Base-by-base conservation (phyloP, 768 basidiomycete species). In the Sutorius australiensis region DNA sequence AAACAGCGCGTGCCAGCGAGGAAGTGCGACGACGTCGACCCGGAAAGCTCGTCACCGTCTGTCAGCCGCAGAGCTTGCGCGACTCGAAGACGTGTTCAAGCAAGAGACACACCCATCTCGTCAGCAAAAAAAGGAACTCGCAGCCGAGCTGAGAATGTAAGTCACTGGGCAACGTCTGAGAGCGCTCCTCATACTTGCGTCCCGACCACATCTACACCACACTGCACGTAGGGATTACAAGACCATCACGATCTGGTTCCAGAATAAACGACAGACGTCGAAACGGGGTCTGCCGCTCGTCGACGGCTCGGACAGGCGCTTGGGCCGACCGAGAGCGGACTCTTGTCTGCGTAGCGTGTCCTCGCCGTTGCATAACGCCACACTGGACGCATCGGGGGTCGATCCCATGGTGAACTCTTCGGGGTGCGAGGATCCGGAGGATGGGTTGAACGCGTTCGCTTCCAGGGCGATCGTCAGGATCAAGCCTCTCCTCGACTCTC, bases 231-330 rank as follows among this genome's bases (percentile, higher is more conserved):
- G 77, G 66, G 72, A 76, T 34, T 62, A 75, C 62, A 78, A 77
- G 65, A 71, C 75, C 11, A 57, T 78, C 55, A 77, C 86, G n/a
- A 84, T 89, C 37, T 90, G 87, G 87, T 89, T 89, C 66, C 87
- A 90, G 70, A 90, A 90, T 67, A 87, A 83, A 69, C 83, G 87
- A 14, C 86, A 89, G 61, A 83, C 68, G 33, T 51, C 72, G 44
- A 77, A 75, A 52, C 64, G 67, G 24, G 46, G 53, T 46, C 65
- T 56, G 49, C 50, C 37, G 16, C 42, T 28, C 16, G 24, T 44
- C 37, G 54, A 56, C 6, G 37, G 7, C 37, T 6, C 0, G 44
- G 56, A 58, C 11, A 12, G 0, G 9, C 33, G 5, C 37, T 3
- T 19, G n/a, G 53, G 27, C 28, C 60, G 44, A 27, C 4, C 52